Conservation (phyloP, 495 filamentous ascomycete genomes). For the Aspergillus ellipticus region DNA sequence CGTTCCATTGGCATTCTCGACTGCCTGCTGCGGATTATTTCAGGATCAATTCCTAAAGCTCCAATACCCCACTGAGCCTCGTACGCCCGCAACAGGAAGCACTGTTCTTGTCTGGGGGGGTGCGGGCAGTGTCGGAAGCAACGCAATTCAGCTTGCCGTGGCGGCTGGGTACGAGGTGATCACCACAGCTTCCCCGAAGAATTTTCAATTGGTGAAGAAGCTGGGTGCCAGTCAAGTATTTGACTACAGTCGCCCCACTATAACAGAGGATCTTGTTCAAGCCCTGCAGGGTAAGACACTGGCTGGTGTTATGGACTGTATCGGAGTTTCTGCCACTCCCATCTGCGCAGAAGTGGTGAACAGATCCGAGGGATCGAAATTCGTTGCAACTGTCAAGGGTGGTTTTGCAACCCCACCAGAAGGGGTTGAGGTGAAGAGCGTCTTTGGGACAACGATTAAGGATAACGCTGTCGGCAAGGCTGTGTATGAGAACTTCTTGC, state of each 20-base stretch:
- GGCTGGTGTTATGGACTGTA: constrained; percentile 26
- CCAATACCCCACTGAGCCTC: constrained; percentile 26
- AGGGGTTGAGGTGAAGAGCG: constrained; percentile 13
- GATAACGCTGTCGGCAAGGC: constrained; percentile 32
- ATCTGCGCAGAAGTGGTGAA: constrained; percentile 17
- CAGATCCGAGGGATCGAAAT: constrained; percentile 9
- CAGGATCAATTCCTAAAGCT: constrained; percentile 41
- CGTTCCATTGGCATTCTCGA: constrained; percentile 45
- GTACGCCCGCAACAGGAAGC: constrained; percentile 25
- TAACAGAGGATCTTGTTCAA: constrained; percentile 25
- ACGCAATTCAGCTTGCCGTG: constrained; percentile 58
- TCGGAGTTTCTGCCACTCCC: constrained; percentile 10
- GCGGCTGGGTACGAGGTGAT: constrained; percentile 58
- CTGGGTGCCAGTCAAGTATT: constrained; percentile 56
- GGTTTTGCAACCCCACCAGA: constrained; percentile 5
- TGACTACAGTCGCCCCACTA: constrained; percentile 48
- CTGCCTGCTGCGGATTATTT: constrained; percentile 53
- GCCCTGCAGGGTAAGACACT: constrained; percentile 21
- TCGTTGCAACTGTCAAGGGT: constrained; percentile 14
- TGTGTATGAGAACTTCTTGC: constrained; percentile 40
- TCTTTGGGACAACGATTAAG: constrained; percentile 15
- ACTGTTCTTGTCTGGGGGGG: constrained; percentile 59
- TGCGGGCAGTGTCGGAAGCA: constrained; percentile 53
- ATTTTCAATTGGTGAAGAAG: constrained; percentile 47
- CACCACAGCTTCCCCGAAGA: constrained; percentile 49